phyloP scores from a whole-genome alignment of 1,139 yeast genomes.

The Diutina sp. region DNA sequence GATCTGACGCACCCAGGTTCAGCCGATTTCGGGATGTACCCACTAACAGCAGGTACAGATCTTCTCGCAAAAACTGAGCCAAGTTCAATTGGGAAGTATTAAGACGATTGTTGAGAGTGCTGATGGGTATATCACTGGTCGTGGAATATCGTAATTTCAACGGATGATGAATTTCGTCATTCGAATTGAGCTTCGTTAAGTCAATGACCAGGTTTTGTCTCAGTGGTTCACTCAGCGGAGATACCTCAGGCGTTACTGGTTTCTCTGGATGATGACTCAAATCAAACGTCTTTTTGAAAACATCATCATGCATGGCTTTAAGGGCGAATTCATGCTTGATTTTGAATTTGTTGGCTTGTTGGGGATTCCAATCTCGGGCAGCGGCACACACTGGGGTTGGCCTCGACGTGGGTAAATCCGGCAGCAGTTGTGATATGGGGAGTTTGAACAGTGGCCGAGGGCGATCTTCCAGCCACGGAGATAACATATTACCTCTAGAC shows the following conservation, averaged over 20 bases:
- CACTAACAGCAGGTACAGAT: not conserved
- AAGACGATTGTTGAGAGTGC: slow-evolving; percentile 25
- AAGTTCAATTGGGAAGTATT: slow-evolving; percentile 24
- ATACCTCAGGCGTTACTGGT: slow-evolving; percentile 31
- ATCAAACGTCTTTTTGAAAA: slow-evolving; percentile 22
- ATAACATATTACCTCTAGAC: not conserved
- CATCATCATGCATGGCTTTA: slow-evolving; percentile 26
- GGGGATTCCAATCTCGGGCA: slow-evolving; percentile 27
- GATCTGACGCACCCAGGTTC: not conserved
- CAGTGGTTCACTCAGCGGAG: slow-evolving; percentile 33
- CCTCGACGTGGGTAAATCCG: slow-evolving; percentile 2
- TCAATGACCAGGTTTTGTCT: slow-evolving; percentile 31
- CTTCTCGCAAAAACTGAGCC: slow-evolving; percentile 15
- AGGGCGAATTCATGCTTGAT: slow-evolving; percentile 16
- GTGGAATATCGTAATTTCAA: slow-evolving; percentile 27
- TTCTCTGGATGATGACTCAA: slow-evolving; percentile 19
- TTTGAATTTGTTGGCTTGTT: slow-evolving; percentile 12
- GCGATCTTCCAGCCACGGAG: not conserved
- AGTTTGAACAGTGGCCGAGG: not conserved
- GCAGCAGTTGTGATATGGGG: not conserved
- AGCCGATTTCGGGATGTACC: not conserved
- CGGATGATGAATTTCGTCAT: slow-evolving; percentile 28
- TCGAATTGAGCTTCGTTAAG: slow-evolving; percentile 21
- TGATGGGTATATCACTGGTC: slow-evolving; percentile 29
- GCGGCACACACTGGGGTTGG: slow-evolving; percentile 20